Percentiles rank a stretch among this genome's conserved stretches.
phyloP scores from a whole-genome alignment of 305 asterid genomes.

The Fraxinus platypoda region DNA sequence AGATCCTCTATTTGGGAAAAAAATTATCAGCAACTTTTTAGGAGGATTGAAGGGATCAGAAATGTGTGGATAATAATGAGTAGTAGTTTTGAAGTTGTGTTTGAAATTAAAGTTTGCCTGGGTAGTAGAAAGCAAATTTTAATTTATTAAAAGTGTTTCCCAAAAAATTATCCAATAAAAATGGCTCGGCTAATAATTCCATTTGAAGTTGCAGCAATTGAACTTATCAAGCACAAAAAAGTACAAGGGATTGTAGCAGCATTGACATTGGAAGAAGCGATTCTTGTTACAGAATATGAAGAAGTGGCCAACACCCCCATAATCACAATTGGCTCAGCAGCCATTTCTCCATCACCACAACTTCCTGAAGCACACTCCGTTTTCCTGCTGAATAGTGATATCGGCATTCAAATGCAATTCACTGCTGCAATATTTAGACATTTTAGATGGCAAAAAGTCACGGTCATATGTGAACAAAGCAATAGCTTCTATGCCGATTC shows the following conservation, averaged over 20 bases:
- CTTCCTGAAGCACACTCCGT: slow-evolving; percentile 20
- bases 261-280: slow-evolving; percentile 45
- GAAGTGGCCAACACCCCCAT: slow-evolving; percentile 30
- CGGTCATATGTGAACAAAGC: slow-evolving; percentile 37
- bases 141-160: too few species aligned
- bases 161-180: not conserved
- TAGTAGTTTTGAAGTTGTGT: not conserved
- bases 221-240: slow-evolving; percentile 35
- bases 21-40: not conserved
- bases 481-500: slow-evolving; percentile 27
- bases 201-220: slow-evolving; percentile 35
- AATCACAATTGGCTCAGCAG: slow-evolving; percentile 37
- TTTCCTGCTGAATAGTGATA: slow-evolving; percentile 33
- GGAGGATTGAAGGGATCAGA: not conserved
- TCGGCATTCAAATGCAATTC: slow-evolving; percentile 38
- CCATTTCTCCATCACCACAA: slow-evolving; percentile 18
- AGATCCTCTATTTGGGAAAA: not conserved
- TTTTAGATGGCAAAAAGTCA: slow-evolving; percentile 54
- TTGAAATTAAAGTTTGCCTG: not conserved
- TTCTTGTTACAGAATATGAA: slow-evolving; percentile 34
- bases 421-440: slow-evolving; percentile 45
- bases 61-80: not conserved
- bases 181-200: not conserved
- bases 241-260: slow-evolving; percentile 46
- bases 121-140: too few species aligned